phyloP scores from a whole-genome alignment of 805 yeast species.

The Kazachstania martiniae region DNA sequence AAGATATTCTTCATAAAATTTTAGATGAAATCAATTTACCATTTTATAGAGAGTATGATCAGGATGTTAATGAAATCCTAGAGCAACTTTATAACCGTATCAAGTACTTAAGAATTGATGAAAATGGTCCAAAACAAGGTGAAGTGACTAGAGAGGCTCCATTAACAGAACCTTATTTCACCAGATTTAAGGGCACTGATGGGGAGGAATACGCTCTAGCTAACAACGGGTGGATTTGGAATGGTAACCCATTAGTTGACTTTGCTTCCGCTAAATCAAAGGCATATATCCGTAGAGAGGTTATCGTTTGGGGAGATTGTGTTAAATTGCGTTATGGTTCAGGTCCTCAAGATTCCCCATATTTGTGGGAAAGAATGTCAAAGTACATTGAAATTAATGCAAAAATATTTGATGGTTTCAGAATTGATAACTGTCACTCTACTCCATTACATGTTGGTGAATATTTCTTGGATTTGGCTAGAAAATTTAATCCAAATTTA shows the following conservation, averaged over 20 bases:
- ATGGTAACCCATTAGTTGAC: conserved; percentile 85
- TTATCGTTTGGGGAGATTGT: conserved; percentile 96
- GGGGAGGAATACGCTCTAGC: conserved; percentile 68
- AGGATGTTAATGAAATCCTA: conserved; percentile 53
- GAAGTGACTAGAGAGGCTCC: conserved; percentile 47
- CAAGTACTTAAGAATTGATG: conserved; percentile 64
- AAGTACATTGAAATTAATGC: conserved; percentile 68
- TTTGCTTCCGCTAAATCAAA: conserved; percentile 75
- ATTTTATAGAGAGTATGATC: conserved; percentile 63
- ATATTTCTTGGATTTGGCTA: conserved; percentile 75
- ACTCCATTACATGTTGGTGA: conserved; percentile 95
- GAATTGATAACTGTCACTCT: conserved; percentile 93
- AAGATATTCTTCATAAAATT: conserved; percentile 30
- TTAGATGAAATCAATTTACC: conserved; percentile 71
- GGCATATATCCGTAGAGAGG: conserved; percentile 83
- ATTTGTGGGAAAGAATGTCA: conserved; percentile 80
- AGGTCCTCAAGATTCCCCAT: conserved; percentile 73
- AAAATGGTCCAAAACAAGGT: conserved; percentile 74
- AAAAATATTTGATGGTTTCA: conserved; percentile 66
- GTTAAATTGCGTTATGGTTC: conserved; percentile 82
- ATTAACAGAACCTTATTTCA: conserved; percentile 79
- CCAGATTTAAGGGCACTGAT: conserved; percentile 43
- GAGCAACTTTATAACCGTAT: conserved; percentile 68
- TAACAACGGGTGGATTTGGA: conserved; percentile 99
- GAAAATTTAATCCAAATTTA: conserved; percentile 70